These are phyloP conservation scores for Blastomyces emzantsi DNA, from an alignment of 2,329 filamentous ascomycete genomes.

Conservation along the genomic window DNA sequence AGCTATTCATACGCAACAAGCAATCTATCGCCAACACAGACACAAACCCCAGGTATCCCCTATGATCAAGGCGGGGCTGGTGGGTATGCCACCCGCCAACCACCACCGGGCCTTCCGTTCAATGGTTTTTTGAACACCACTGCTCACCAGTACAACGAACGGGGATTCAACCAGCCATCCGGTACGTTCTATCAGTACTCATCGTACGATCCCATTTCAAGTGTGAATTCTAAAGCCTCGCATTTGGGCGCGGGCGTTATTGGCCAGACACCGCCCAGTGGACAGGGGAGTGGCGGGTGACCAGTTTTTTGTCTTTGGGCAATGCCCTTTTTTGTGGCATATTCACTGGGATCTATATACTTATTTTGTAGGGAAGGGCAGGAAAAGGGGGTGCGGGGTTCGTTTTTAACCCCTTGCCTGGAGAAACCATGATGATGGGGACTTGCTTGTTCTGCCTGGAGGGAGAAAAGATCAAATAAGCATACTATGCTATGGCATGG, in stretches of 20 bases:
- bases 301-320: constrained; percentile 1
- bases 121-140: neutral
- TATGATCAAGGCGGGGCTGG: neutral
- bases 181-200: neutral
- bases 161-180: neutral
- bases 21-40: constrained; percentile 9
- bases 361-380: neutral
- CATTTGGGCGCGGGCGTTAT: constrained; percentile 20
- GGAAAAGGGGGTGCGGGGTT: neutral
- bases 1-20: constrained; percentile 7
- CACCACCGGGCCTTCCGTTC: constrained; percentile 1
- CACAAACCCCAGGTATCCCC: constrained; percentile 1
- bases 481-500: neutral
- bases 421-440: neutral
- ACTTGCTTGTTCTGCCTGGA: neutral
- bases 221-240: neutral
- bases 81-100: constrained; percentile 3
- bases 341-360: neutral
- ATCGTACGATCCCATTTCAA: neutral
- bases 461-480: neutral
- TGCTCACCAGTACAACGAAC: neutral
- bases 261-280: constrained; percentile 41
- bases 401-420: neutral
- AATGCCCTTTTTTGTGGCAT: neutral
- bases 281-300: constrained; percentile 38